Percentiles rank a stretch among this genome's conserved stretches.
These are phyloP conservation scores for Globisporangium sylvaticum DNA, from an alignment of 352 stramenopile genomes.

Conservation along the genomic window DNA sequence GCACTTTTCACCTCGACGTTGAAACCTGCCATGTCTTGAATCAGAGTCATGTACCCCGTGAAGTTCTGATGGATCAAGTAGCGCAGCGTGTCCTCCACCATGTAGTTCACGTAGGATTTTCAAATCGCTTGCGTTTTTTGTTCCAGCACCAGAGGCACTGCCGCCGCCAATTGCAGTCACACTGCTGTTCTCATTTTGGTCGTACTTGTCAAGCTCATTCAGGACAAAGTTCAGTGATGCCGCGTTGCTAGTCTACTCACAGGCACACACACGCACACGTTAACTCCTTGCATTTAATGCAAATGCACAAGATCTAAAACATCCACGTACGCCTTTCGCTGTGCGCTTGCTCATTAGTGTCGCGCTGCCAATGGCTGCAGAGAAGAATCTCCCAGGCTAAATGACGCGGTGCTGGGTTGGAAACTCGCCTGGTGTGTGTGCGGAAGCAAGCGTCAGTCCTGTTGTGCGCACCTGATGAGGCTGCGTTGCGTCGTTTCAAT, in stretches of 20 bases:
- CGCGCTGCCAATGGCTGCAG: background rate
- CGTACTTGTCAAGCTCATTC: conserved; percentile 61
- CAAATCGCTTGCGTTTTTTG: background rate
- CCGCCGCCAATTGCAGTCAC: conserved; percentile 1
- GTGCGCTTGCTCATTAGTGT: conserved; percentile 45
- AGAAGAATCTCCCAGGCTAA: background rate
- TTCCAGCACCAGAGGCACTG: conserved; percentile 4
- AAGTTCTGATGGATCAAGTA: conserved; percentile 68
- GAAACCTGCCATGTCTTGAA: conserved; percentile 67
- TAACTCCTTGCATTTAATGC: too few species aligned
- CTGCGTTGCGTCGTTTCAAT: conserved; percentile 5
- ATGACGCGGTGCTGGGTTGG: background rate
- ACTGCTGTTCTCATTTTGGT: conserved; percentile 24
- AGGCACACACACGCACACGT: conserved; percentile 3
- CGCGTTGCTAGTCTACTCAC: conserved; percentile 16
- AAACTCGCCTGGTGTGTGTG: background rate
- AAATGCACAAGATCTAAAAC: too few species aligned
- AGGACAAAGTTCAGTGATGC: conserved; percentile 58
- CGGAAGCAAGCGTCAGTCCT: too few species aligned
- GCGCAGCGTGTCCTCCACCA: conserved; percentile 70
- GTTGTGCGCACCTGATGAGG: background rate
- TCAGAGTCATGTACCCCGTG: conserved; percentile 53
- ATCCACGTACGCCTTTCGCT: conserved; percentile 37
- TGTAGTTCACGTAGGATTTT: conserved; percentile 61
- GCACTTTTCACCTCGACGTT: conserved; percentile 46